These are phyloP conservation scores for Phlebopus sp. DNA, from an alignment of 1,284 basidiomycete species.

Conservation along the genomic window DNA sequence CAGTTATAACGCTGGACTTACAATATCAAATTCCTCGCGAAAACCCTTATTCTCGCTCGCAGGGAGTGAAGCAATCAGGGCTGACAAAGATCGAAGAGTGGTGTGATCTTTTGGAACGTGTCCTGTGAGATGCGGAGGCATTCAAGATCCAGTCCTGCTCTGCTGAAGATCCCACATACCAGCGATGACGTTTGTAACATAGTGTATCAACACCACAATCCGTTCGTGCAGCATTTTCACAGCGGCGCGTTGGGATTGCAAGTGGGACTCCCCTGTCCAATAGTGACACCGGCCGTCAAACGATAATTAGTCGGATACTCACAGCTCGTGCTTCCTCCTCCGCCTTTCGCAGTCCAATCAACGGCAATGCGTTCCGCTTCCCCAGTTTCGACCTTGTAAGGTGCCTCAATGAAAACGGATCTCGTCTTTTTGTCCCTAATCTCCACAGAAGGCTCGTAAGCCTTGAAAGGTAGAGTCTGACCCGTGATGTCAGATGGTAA, in stretches of 20 bases:
- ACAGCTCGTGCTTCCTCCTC: slow-evolving; percentile 78
- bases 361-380: slow-evolving; percentile 98
- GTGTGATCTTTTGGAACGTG: slow-evolving; percentile 72
- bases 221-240: slow-evolving; percentile 95
- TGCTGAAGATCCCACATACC: slow-evolving; percentile 44
- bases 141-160: not conserved
- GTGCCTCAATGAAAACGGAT: slow-evolving; percentile 78
- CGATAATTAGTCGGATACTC: slow-evolving; percentile 33
- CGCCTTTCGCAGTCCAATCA: slow-evolving; percentile 92
- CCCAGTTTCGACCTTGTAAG: slow-evolving; percentile 91
- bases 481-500: slow-evolving; percentile 55
- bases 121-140: slow-evolving; percentile 39
- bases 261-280: slow-evolving; percentile 76
- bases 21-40: slow-evolving; percentile 82
- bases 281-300: slow-evolving; percentile 2
- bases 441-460: slow-evolving; percentile 87
- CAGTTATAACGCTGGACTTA: slow-evolving; percentile 34
- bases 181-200: slow-evolving; percentile 73
- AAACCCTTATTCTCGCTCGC: slow-evolving; percentile 80
- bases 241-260: slow-evolving; percentile 90
- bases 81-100: slow-evolving; percentile 80
- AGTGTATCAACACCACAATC: slow-evolving; percentile 78
- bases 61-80: slow-evolving; percentile 83
- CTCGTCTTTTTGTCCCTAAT: slow-evolving; percentile 75
- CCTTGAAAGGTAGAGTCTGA: slow-evolving; percentile 78